Base-by-base conservation (phyloP, 208 protist genomes). In the Trypanosoma boissoni region DNA sequence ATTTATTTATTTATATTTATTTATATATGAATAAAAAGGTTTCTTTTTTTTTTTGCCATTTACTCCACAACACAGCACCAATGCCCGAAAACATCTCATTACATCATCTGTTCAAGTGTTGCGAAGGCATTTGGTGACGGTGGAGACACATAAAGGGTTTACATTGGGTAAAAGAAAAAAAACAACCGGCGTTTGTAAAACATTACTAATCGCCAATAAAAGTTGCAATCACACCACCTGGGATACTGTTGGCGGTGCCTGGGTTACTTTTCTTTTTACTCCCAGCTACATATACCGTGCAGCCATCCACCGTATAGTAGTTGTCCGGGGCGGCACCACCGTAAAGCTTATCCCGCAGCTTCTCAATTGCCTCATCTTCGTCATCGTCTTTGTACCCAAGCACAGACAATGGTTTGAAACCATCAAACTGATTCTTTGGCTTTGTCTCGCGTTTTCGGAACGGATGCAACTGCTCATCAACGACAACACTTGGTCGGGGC, bases 391-490 rank as follows among this genome's bases (percentile, higher is more conserved):
- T 45, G 34, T 80, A 86, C 34, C 88, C 84, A 23, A 95, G 75
- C 2, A 70, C 56, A 0, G 65, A 50, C 2, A 95, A 58, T 18
- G 80, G 45, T 21, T 80, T 85, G 14, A 92, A 58, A 12, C 80
- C 82, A 61, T 95, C 88, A 61, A 95, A 95, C 70, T 95, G 88
- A 59, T 67, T 85, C 58, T 90, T 91, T 6, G 84, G 88, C 59
- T 92, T 92, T 21, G 78, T 92, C 7, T 72, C 46, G 58, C 81
- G 80, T 32, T 49, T 27, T 10, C 3, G 44, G 8, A 14, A n/a
- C 9, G 23, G 10, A 14, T 14, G 44, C 14, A 24, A 7, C 1
- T 32, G 46, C 7, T 34, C 2, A 12, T 20, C 34, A 2, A 5
- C 16, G 18, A 31, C 27, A 5, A 51, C 51, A 59, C 50, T 68